Evolutionary conservation across 805 yeast genomes (phyloP).

Genomic region (Metschnikowia picachoensis): DNA sequence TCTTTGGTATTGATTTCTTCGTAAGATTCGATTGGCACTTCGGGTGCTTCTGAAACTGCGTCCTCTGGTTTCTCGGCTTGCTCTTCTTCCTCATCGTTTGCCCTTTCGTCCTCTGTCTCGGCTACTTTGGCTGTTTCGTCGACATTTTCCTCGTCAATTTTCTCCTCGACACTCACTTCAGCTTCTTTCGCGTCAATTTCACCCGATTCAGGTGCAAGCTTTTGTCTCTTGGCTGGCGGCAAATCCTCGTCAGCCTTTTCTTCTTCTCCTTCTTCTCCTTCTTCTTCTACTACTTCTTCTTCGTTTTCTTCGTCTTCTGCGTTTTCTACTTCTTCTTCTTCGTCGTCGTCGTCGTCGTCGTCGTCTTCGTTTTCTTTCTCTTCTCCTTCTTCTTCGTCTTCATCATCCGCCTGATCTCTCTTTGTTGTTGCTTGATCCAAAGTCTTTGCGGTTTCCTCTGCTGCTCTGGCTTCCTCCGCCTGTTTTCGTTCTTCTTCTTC

Average conservation of each 20-base stretch:
- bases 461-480: background rate
- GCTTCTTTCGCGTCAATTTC: constrained; percentile 6
- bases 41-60: constrained; percentile 6
- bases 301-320: background rate
- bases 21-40: background rate
- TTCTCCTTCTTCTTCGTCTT: background rate
- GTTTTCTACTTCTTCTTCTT: constrained; percentile 4
- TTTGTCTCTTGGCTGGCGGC: constrained; percentile 16
- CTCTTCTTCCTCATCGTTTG: constrained; percentile 1
- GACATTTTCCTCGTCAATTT: constrained; percentile 6
- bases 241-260: constrained; percentile 12
- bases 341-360: constrained; percentile 7
- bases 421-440: background rate
- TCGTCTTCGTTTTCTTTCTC: background rate
- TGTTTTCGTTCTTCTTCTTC: constrained; percentile 1
- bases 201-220: constrained; percentile 2
- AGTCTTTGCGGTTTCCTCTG: constrained; percentile 3
- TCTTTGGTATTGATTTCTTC: constrained; percentile 22
- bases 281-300: background rate
- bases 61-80: background rate
- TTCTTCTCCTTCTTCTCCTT: constrained; percentile 8
- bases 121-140: constrained; percentile 14
- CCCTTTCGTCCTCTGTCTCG: constrained; percentile 10
- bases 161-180: constrained; percentile 7
- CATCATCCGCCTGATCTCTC: constrained; percentile 9